Evolutionary conservation across 306 rosid species (phyloP), one percentile per base, ranked within the genome.

Genomic region (Glycine soja): DNA sequence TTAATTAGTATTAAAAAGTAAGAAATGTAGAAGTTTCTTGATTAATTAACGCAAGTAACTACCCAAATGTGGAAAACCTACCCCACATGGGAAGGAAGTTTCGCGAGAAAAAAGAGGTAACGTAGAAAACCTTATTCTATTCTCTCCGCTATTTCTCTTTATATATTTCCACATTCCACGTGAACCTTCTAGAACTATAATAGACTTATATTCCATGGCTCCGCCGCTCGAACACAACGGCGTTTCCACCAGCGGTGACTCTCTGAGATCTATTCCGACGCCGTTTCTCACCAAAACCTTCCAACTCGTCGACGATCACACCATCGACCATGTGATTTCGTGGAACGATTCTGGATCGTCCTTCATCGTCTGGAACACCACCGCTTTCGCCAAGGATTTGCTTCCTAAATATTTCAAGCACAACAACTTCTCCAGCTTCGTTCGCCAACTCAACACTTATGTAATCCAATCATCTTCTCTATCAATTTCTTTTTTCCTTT

Each of bases 271-370:
- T 19, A 43, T 83, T 4, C 91, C 95, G 36, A 90, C 97, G 59
- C 97, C 95, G 50, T 90, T 93, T 72, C 54, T 92, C 65, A 82
- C 86, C 13, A 92, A 92, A 54, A 92, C 93, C 3, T 88, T 77
- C 46, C 89, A 87, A 67, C 89, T 92, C 10, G 95, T 92, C 8
- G 92, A 89, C 65, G 93, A 90, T 79, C 86, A 71, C 3, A 7
- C 85, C 0, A 80, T 87, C n/a, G 88, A 92, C 71, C 89, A 90
- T 15, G 91, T 92, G 3, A 88, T 92, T 65, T 88, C 97, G 0
- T 92, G 97, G 97, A 89, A 82, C 90, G 84, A 88, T 53, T 89
- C 85, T 76, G 97, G 97, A 75, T 87, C 95, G 18, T 84, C 90
- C 69, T 92, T 92, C 82, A 66, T 92, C 81, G 97, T 92, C 3